Evolutionary conservation across 2,329 filamentous ascomycete species (phyloP), one percentile per base, ranked within the genome.

Genomic region (Emmonsia crescens): DNA sequence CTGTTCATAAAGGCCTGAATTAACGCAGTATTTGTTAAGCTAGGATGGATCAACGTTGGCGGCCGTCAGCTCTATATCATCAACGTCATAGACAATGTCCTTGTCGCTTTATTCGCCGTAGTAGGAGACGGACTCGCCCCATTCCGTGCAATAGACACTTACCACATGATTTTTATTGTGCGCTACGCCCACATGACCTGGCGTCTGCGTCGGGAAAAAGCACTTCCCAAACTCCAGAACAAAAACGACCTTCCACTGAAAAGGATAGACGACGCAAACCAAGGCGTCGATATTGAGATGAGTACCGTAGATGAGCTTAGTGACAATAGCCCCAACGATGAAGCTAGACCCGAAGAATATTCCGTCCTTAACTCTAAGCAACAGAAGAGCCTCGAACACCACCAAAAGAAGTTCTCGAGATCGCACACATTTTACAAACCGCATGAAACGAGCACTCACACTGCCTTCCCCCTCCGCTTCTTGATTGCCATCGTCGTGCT

Each of bases 401-500:
- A 95, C 69, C 88, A 92, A 70, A 82, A 80, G 66, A 93, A 92
- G 69, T 88, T 94, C 69, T 82, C 87, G 70, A 90, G 88, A 67
- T 91, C 87, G 0, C 90, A 95, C 72, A 91, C 88, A 5, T 95
- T 93, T 74, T 95, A 95, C 79, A 92, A 92, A 69, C 89, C 90
- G 0, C 88, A 95, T 73, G 90, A 95, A 74, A 95, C 90, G 0
- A 80, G 84, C 40, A 95, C 90, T 0, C 90, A 95, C 71, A 81
- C 85, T 70, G 87, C 90, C 0, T 95, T 95, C 64, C 89, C 90
- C 0, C 78, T 92, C 0, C 81, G 82, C 38, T 79, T 91, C 5
- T 84, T 95, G 38, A 81, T 94, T 44, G 85, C 88, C 62, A 86
- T 93, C 62, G 87, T 93, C n/a, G 79, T 89, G 6, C 78, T 95